These are phyloP conservation scores for Barbatosphaeria neglecta DNA, from an alignment of 495 filamentous ascomycete genomes.

Conservation along the genomic window DNA sequence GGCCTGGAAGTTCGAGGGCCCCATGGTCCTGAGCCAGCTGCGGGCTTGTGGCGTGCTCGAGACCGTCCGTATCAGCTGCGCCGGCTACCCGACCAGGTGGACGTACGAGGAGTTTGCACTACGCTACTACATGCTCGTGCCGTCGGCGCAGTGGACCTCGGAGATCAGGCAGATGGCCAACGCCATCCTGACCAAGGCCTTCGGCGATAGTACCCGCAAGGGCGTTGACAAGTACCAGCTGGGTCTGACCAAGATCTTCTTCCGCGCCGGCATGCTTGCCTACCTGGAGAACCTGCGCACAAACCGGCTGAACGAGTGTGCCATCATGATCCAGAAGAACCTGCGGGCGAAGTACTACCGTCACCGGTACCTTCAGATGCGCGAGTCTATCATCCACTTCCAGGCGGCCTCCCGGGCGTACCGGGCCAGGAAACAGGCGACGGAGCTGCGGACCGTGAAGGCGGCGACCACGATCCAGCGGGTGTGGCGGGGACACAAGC, in stretches of 20 bases:
- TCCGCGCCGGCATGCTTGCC: slow-evolving; percentile 96
- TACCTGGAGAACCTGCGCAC: slow-evolving; percentile 93
- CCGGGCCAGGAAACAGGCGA: slow-evolving; percentile 62
- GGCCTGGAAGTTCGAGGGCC: slow-evolving; percentile 96
- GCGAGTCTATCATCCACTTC: slow-evolving; percentile 65
- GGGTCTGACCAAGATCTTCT: slow-evolving; percentile 97
- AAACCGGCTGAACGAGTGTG: slow-evolving; percentile 79
- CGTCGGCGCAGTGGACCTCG: slow-evolving; percentile 79
- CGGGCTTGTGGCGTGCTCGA: slow-evolving; percentile 98
- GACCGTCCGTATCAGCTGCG: slow-evolving; percentile 95
- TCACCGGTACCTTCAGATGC: slow-evolving; percentile 78
- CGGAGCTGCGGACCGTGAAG: slow-evolving; percentile 69
- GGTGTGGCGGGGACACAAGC: slow-evolving; percentile 84
- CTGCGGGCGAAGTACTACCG: slow-evolving; percentile 89
- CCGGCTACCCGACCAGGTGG: slow-evolving; percentile 96
- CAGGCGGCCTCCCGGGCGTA: slow-evolving; percentile 66
- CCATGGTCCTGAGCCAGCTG: slow-evolving; percentile 96
- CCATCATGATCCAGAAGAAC: slow-evolving; percentile 99
- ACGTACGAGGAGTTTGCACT: slow-evolving; percentile 98
- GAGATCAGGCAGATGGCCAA: slow-evolving; percentile 91
- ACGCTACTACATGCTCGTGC: slow-evolving; percentile 96
- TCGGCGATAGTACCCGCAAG: slow-evolving; percentile 63
- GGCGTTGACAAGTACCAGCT: slow-evolving; percentile 93
- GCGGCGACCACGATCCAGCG: slow-evolving; percentile 91
- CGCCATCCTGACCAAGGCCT: slow-evolving; percentile 79